Conservation (phyloP, 306 rosid genomes). For the Cicer yamashitae region DNA sequence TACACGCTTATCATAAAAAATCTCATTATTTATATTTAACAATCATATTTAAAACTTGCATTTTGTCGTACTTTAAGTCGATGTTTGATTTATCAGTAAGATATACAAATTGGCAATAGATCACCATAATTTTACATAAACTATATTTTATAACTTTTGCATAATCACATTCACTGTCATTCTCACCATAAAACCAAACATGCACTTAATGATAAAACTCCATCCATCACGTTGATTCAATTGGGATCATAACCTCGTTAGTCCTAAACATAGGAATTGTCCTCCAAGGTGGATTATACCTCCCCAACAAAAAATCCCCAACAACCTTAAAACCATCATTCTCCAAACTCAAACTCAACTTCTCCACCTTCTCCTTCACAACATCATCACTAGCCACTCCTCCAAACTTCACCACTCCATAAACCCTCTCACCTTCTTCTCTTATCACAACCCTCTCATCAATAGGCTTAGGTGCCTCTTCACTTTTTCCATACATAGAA, state of each 20-base stretch:
- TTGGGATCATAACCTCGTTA: slow-evolving; percentile 82
- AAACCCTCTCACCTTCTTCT: slow-evolving; percentile 75
- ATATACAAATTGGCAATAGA: too few relatives aligned
- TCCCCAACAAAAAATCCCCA: slow-evolving; percentile 76
- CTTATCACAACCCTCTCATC: slow-evolving; percentile 80
- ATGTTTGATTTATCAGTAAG: too few relatives aligned
- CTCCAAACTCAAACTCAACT: slow-evolving; percentile 65
- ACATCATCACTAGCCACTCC: slow-evolving; percentile 67
- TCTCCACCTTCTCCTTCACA: slow-evolving; percentile 72
- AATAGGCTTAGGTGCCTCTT: slow-evolving; percentile 83
- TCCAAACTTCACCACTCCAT: slow-evolving; percentile 77
- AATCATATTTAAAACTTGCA: too few relatives aligned
- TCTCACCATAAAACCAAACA: too few relatives aligned
- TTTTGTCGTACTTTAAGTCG: too few relatives aligned
- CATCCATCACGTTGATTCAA: slow-evolving; percentile 50
- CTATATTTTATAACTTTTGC: too few relatives aligned
- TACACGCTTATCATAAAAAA: too few relatives aligned
- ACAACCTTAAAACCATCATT: slow-evolving; percentile 73
- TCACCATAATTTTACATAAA: too few relatives aligned
- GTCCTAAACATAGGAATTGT: slow-evolving; percentile 77
- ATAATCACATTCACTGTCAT: too few relatives aligned
- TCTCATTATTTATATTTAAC: too few relatives aligned
- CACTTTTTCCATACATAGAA: slow-evolving; percentile 58
- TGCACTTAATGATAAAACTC: too few relatives aligned
- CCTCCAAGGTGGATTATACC: slow-evolving; percentile 92